Percentiles rank a stretch among this genome's conserved stretches.
These are phyloP conservation scores for Akanthomyces lecanii DNA, from an alignment of 2,329 filamentous ascomycete genomes.

Conservation along the genomic window DNA sequence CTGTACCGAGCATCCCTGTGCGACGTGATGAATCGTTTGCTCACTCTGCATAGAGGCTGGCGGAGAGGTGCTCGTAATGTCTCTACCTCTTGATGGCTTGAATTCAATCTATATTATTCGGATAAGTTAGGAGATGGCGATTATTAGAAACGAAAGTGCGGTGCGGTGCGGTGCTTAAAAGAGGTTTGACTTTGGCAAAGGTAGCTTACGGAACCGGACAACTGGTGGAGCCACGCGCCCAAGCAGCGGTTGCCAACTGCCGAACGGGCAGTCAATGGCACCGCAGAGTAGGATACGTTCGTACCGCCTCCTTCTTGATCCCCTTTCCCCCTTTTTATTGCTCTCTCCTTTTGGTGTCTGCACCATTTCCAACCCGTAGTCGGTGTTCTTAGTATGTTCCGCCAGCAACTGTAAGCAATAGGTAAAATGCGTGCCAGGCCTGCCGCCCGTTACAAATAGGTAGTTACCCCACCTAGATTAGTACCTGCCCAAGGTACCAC, in stretches of 20 bases:
- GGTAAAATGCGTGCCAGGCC: background rate
- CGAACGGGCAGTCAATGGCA: no score
- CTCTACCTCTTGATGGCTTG: background rate
- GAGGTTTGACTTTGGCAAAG: background rate
- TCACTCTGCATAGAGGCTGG: background rate
- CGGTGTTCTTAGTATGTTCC: no score
- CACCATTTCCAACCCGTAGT: no score
- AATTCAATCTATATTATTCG: background rate
- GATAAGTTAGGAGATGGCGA: background rate
- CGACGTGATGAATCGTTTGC: background rate
- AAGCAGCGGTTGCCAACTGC: no score
- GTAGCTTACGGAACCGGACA: constrained; percentile 22
- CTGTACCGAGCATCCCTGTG: background rate
- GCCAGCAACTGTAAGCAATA: no score
- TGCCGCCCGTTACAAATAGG: no score
- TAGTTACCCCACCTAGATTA: background rate
- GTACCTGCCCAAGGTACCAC: no score
- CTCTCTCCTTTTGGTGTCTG: no score
- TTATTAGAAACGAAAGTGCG: background rate
- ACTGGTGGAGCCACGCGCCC: background rate
- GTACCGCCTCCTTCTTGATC: no score
- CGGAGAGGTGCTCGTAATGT: background rate
- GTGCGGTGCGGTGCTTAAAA: background rate
- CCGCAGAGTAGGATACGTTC: no score
- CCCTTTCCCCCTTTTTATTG: no score